Conservation (phyloP, 768 basidiomycete genomes). For the Naematelia aurantialba region DNA sequence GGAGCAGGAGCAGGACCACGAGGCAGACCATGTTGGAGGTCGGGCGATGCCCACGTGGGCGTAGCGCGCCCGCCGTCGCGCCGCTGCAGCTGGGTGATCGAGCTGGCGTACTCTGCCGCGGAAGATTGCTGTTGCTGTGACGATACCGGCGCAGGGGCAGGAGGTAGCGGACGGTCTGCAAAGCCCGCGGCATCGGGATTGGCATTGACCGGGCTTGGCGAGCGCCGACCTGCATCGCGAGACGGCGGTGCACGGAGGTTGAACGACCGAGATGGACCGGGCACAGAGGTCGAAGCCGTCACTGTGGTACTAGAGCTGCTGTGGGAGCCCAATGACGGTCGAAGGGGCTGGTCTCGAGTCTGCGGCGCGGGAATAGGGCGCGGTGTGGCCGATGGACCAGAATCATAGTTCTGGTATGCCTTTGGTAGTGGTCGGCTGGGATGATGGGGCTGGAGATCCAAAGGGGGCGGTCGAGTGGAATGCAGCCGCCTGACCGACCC, state of each 20-base stretch:
- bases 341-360: neutral
- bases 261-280: constrained; percentile 24
- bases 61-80: constrained; percentile 17
- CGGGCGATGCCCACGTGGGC: constrained; percentile 16
- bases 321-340: constrained; percentile 2
- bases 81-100: constrained; percentile 19
- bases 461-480: constrained; percentile 67
- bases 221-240: constrained; percentile 29
- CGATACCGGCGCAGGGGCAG: constrained; percentile 18
- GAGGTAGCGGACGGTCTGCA: constrained; percentile 37
- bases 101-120: constrained; percentile 38
- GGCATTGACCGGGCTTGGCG: constrained; percentile 35
- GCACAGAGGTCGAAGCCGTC: constrained; percentile 11
- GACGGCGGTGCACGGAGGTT: constrained; percentile 39
- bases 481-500: constrained; percentile 54
- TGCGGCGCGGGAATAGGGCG: constrained; percentile 12
- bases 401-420: constrained; percentile 55
- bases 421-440: constrained; percentile 66
- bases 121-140: constrained; percentile 27
- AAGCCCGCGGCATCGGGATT: constrained; percentile 26
- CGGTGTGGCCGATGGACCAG: constrained; percentile 15
- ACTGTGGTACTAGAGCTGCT: constrained; percentile 24
- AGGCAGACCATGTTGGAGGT: constrained; percentile 17
- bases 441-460: constrained; percentile 60
- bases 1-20: constrained; percentile 21